Base-by-base conservation (phyloP, 106 monocot genomes). In the Acanthochlamys bracteata region DNA sequence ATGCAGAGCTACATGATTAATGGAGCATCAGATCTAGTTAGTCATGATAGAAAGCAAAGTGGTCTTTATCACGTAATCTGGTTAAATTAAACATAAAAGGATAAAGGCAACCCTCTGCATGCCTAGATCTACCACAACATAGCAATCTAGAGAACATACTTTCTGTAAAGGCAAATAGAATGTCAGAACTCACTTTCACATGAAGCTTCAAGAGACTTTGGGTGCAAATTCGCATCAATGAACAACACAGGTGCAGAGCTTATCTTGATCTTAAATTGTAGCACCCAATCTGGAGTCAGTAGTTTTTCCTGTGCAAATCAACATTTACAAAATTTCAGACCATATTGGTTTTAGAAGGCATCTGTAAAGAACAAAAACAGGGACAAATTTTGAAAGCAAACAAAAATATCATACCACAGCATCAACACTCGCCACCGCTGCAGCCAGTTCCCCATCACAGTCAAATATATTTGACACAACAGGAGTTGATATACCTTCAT, bases 221-320 rank as follows among this genome's bases (percentile, higher is more conserved):
- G 70, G 59, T 68, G 63, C 65, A 93, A 75, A 77, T 93, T 93
- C 24, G 93, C 93, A 79, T 89, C 93, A 56, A 93, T 71, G 69
- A 93, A 74, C 57, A 93, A 22, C 17, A 86, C 24, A 67, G 93
- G 83, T 66, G 89, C 86, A 59, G 65, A 72, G 46, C 26, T 57
- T 63, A 93, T 86, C 52, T 71, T 74, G 51, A 42, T 43, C 42
- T 57, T 59, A 65, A 93, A 93, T 60, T 68, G 70, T 16, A 21
- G 24, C 71, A 93, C 78, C 78, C 80, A 83, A 23, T 70, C 72
- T 66, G 73, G 74, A 61, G 86, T 83, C 59, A 93, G 20, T 81
- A 65, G 75, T 41, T 42, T 73, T 75, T 93, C 93, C 93, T 89
- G 81, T 24, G 24, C 20, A 41, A 64, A 24, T 39, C 8, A 17